Conservation (phyloP, 140 eudicot species). For the Oenanthe javanica region DNA sequence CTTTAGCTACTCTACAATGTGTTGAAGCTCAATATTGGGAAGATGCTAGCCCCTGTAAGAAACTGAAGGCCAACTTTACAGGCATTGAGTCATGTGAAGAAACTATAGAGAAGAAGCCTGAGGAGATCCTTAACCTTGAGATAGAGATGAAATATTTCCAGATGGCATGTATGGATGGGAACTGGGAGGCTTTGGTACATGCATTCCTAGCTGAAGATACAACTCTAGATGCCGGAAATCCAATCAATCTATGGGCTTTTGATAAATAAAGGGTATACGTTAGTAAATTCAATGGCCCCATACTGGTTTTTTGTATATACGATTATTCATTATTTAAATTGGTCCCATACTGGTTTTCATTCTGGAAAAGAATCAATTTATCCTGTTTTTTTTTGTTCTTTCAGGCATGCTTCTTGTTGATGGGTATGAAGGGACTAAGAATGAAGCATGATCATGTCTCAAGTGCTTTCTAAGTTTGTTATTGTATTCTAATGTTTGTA, state of each 20-base stretch:
- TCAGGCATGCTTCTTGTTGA: constrained; percentile 35
- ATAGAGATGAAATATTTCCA: constrained; percentile 46
- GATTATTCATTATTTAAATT: neutral
- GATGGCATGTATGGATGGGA: constrained; percentile 59
- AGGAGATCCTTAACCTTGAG: constrained; percentile 34
- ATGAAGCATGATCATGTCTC: constrained; percentile 20
- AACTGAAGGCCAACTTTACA: constrained; percentile 36
- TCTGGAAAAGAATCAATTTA: neutral
- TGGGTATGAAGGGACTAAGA: constrained; percentile 9
- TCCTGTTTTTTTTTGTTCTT: constrained; percentile 9
- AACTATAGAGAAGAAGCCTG: constrained; percentile 24
- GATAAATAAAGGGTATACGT: constrained; percentile 62
- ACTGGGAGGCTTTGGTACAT: constrained; percentile 61
- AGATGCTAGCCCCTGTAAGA: constrained; percentile 45
- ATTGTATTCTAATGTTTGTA: constrained; percentile 21
- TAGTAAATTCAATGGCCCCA: constrained; percentile 20
- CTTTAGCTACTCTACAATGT: constrained; percentile 39
- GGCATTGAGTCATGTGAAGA: constrained; percentile 23
- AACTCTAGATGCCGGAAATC: constrained; percentile 41
- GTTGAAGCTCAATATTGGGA: constrained; percentile 41
- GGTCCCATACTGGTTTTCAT: constrained; percentile 12
- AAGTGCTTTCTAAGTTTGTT: neutral
- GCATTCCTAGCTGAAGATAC: constrained; percentile 56
- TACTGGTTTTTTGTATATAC: constrained; percentile 3
- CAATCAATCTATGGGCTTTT: constrained; percentile 74